Base-by-base conservation (phyloP, 192 early-diverging fungal species). In the Rhizophagus prolifer region DNA sequence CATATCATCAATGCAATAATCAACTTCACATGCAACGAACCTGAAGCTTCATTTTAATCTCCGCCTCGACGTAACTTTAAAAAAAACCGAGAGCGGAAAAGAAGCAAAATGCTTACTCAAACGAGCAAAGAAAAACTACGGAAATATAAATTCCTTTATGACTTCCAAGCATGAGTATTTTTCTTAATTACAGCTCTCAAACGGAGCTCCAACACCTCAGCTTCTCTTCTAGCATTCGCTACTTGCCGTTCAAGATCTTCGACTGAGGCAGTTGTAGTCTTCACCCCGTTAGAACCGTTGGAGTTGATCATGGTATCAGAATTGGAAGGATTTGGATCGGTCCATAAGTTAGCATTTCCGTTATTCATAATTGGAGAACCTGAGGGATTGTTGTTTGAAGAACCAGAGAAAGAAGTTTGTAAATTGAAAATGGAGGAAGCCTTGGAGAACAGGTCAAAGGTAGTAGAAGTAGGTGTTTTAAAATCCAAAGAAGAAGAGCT, bases 111-210 rank as follows among this genome's bases (percentile, higher is more conserved):
- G 47, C 4, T 54, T 54, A 19, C 47, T 54, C 47, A 2, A 54
- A 54, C 3, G 47, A 54, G 16, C 9, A 19, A 54, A 14, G 0
- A 54, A 54, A 47, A 54, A 19, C 47, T 54, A 54, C 9, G 46
- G 46, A 26, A 61, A 28, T 66, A 4, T 66, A 41, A 47, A 46
- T 70, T 47, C 25, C 19, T 6, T 46, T 14, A 13, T 76, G 30
- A 76, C n/a, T 76, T 76, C 64, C 75, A 67, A 31, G 63, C 75
- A 68, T 76, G 64, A 4, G 63, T 74, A 64, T 72, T 79, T 74
- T 79, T 79, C 54, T 79, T 79, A 47, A 79, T 79, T 25, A 79
- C 78, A 16, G 78, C 72, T 60, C 66, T 74, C 47, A 79, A 58
- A 38, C 78, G 70, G 46, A 73, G 46, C 30, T 79, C 78, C 9